phyloP scores from a whole-genome alignment of 768 basidiomycete genomes.

The Suillus lakei region DNA sequence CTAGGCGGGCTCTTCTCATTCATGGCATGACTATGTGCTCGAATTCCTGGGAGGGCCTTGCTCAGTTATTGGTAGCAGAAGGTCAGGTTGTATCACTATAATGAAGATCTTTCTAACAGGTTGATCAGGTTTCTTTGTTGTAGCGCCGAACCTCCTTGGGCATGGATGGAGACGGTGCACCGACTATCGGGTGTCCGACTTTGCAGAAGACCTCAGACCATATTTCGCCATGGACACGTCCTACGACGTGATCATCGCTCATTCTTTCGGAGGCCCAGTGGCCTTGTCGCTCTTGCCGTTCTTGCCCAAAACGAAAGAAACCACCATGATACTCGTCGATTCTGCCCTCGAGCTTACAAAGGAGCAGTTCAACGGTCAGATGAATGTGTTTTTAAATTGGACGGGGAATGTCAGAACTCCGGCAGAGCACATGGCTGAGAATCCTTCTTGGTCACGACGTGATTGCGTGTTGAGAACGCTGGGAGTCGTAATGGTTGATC shows the following conservation, averaged over 20 bases:
- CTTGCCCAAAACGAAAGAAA: conserved; percentile 13
- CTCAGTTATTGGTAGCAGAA: conserved; percentile 17
- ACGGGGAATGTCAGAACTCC: conserved; percentile 4
- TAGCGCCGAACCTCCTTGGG: conserved; percentile 28
- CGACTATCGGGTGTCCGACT: neutral
- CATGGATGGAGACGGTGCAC: conserved; percentile 20
- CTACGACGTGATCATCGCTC: conserved; percentile 25
- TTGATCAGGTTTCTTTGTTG: conserved; percentile 28
- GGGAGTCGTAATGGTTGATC: conserved; percentile 13
- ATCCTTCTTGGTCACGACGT: conserved; percentile 25
- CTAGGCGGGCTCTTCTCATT: conserved; percentile 23
- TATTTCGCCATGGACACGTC: conserved; percentile 15
- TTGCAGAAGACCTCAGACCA: conserved; percentile 11
- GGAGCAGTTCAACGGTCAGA: neutral
- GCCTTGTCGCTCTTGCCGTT: conserved; percentile 20
- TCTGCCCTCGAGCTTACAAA: conserved; percentile 7
- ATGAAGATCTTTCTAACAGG: neutral
- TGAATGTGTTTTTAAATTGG: neutral
- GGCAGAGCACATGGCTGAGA: conserved; percentile 5
- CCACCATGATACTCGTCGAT: conserved; percentile 18
- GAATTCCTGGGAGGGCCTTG: conserved; percentile 21
- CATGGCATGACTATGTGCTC: conserved; percentile 24
- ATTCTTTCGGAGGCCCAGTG: conserved; percentile 22
- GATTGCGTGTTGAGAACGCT: conserved; percentile 15
- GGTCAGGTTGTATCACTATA: conserved; percentile 11